Evolutionary conservation across 108 stramenopile species (phyloP).

Genomic region (Skeletonema tropicum): DNA sequence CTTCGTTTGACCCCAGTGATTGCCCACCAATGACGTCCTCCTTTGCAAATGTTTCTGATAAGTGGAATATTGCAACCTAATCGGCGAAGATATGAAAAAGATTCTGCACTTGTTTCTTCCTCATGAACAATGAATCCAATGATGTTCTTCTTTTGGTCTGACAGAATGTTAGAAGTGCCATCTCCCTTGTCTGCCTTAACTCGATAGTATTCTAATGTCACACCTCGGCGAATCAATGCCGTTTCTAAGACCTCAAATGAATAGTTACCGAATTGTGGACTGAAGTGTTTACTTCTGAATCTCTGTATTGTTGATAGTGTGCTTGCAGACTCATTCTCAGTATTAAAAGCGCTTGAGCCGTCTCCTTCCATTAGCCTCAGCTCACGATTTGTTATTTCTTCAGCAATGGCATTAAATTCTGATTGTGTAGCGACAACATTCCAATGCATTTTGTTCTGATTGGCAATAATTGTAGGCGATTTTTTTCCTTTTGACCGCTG

Average conservation of each 20-base stretch:
- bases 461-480: background rate
- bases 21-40: slow-evolving; percentile 52
- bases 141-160: background rate
- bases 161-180: background rate
- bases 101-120: background rate
- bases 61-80: slow-evolving; percentile 27
- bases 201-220: slow-evolving; percentile 34
- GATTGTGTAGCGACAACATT: slow-evolving; percentile 28
- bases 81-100: slow-evolving; percentile 10
- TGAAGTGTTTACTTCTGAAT: slow-evolving; percentile 37
- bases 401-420: slow-evolving; percentile 46
- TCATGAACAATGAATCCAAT: slow-evolving; percentile 50
- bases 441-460: background rate
- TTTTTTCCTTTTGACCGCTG: background rate
- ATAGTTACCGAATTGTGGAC: slow-evolving; percentile 45
- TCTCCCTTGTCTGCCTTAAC: slow-evolving; percentile 2
- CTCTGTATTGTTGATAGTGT: slow-evolving; percentile 26
- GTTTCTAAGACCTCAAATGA: slow-evolving; percentile 36
- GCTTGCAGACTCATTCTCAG: slow-evolving; percentile 3
- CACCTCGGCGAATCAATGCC: slow-evolving; percentile 39
- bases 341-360: background rate
- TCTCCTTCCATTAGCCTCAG: slow-evolving; percentile 21
- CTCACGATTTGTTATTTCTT: slow-evolving; percentile 36
- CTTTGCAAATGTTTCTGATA: slow-evolving; percentile 19
- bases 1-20: slow-evolving; percentile 41